Base-by-base conservation (phyloP, 495 filamentous ascomycete species). In the Margaritispora aquatica region DNA sequence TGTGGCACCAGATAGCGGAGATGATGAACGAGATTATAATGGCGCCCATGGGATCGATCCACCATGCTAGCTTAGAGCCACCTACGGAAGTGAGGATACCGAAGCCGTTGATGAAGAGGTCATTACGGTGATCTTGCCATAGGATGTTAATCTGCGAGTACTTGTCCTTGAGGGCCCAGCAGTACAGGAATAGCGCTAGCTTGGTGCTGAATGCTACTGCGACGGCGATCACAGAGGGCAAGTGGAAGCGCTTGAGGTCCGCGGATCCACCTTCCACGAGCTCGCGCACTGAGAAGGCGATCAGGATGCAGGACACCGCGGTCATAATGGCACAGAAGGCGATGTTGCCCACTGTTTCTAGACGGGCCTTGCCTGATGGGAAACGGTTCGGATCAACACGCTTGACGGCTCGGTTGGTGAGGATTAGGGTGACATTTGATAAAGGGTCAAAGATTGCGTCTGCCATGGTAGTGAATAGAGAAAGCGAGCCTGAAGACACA, bases 291-390 rank as follows among this genome's bases (percentile, higher is more conserved):
- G 91, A 91, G 70, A 96, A 87, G 44, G 93, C 91, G 60, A 98
- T 90, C 22, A 98, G 79, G 70, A 97, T 89, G 62, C 89, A 78
- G 1, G 92, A 96, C 19, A 98, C 93, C 48, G 89, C 77, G 49
- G 83, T 88, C 94, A 98, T 98, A 65, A 98, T 79, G 75, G 95
- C 96, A 74, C 93, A 96, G 78, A 98, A 98, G 61, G 87, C 84
- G 64, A 98, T 97, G 68, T 97, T 98, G 48, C 94, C 94, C 1
- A 91, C 90, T 4, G 92, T 97, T 73, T 98, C 94, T 53, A 98
- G 89, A 21, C 94, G 86, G 8, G 92, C 92, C 70, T 97, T 97
- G 57, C 94, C 94, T 0, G 88, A 90, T 2, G 94, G 94, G 71
- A 97, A 98, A 54, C 88, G 86, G 61, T 82, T 83, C n/a, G 89